A percentile compares a stretch with the other conserved stretches of the same genome.
These are phyloP conservation scores for Jackrogersella multiformis DNA, from an alignment of 495 filamentous ascomycete genomes.

Conservation along the genomic window DNA sequence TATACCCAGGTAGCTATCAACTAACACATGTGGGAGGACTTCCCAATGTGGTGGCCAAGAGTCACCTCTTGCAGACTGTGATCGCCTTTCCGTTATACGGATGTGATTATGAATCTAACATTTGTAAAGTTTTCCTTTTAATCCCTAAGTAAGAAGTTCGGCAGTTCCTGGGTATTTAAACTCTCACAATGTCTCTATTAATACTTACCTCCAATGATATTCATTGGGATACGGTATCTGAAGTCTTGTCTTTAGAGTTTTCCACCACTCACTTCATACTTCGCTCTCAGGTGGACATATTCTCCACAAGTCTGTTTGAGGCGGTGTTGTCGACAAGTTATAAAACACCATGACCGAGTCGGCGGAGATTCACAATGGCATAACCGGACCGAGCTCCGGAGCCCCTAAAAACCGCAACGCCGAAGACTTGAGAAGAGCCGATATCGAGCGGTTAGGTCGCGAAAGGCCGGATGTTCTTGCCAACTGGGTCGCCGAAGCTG, in stretches of 20 bases:
- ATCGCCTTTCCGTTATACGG: neutral
- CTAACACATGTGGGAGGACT: constrained; percentile 10
- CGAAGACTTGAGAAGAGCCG: constrained; percentile 33
- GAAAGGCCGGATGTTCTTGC: constrained; percentile 74
- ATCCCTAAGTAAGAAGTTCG: too few species aligned
- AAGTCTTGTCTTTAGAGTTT: neutral
- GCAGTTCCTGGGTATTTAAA: too few species aligned
- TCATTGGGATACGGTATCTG: neutral
- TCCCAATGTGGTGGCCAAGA: constrained; percentile 36
- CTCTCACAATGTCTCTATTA: neutral
- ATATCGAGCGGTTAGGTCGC: constrained; percentile 75
- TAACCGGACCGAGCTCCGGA: constrained; percentile 2
- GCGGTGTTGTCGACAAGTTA: neutral
- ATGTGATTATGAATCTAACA: neutral
- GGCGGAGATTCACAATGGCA: constrained; percentile 11
- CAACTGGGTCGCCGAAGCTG: constrained; percentile 67
- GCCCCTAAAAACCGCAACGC: constrained; percentile 19
- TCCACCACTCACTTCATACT: neutral
- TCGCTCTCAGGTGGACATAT: neutral
- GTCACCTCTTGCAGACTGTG: constrained; percentile 31
- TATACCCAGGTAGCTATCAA: too few species aligned
- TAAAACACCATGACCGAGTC: constrained; percentile 24
- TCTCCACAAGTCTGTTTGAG: neutral
- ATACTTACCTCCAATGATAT: neutral
- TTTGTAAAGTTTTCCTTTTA: neutral